Evolutionary conservation across 2,329 filamentous ascomycete species (phyloP).

Genomic region (Ophiocordyceps australis): DNA sequence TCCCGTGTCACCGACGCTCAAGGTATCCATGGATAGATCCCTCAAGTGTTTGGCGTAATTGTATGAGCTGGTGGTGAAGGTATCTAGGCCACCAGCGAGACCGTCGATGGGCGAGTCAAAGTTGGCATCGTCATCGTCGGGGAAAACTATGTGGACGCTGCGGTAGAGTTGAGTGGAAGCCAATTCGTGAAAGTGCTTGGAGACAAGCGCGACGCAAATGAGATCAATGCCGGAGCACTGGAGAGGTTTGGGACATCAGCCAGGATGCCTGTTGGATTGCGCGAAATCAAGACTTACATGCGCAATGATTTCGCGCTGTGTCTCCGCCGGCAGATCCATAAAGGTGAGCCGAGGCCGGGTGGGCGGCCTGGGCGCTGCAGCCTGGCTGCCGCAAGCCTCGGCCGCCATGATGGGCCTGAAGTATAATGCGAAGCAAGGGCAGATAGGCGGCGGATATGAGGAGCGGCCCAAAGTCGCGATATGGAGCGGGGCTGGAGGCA

Average conservation of each 20-base stretch:
- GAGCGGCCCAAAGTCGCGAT: no score
- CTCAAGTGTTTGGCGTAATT: conserved; percentile 40
- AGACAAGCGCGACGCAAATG: conserved; percentile 39
- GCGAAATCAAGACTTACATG: conserved; percentile 19
- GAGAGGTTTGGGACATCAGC: background rate
- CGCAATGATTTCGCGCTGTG: conserved; percentile 26
- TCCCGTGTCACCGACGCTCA: conserved; percentile 31
- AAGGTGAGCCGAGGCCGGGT: conserved; percentile 12
- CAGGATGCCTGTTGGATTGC: background rate
- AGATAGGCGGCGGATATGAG: no score
- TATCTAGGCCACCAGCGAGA: conserved; percentile 39
- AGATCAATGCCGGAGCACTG: conserved; percentile 34
- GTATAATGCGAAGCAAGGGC: no score
- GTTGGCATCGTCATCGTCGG: conserved; percentile 34
- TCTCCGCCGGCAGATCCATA: conserved; percentile 25
- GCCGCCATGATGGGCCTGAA: conserved; percentile 19
- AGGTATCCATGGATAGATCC: conserved; percentile 36
- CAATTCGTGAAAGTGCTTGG: conserved; percentile 35
- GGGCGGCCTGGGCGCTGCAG: conserved; percentile 4
- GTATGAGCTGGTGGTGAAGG: conserved; percentile 44
- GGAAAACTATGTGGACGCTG: conserved; percentile 40
- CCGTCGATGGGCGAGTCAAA: conserved; percentile 36
- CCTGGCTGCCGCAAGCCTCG: conserved; percentile 12
- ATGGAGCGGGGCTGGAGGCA: no score
- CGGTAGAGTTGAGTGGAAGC: conserved; percentile 41